Percentiles rank a stretch among this genome's conserved stretches.
These are phyloP conservation scores for Starmerella asiatica DNA, from an alignment of 805 yeast species.

Conservation along the genomic window DNA sequence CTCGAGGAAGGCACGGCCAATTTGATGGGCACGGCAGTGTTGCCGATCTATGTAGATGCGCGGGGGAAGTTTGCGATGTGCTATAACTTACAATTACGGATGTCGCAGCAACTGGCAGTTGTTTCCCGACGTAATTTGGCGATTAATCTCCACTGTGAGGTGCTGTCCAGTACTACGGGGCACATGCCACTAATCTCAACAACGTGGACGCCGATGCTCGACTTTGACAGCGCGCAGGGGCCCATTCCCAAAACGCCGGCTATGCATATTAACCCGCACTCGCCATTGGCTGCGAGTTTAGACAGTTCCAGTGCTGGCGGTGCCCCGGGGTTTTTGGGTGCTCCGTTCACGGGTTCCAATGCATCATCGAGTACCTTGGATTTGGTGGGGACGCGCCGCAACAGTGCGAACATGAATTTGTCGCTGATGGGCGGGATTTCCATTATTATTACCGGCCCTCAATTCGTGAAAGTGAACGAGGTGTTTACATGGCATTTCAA, in stretches of 20 bases:
- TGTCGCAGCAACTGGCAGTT: constrained; percentile 8
- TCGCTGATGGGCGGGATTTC: constrained; percentile 28
- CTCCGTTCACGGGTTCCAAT: neutral
- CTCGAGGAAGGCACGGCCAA: constrained; percentile 17
- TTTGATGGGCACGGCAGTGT: constrained; percentile 9
- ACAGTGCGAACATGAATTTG: constrained; percentile 5
- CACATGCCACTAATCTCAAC: constrained; percentile 13
- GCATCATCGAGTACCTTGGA: constrained; percentile 12
- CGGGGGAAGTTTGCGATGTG: constrained; percentile 15
- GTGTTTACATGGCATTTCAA: constrained; percentile 50
- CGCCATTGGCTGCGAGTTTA: constrained; percentile 7
- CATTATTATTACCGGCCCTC: constrained; percentile 49
- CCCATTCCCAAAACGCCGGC: constrained; percentile 23
- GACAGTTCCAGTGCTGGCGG: neutral
- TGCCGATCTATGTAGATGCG: constrained; percentile 13
- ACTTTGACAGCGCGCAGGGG: constrained; percentile 22
- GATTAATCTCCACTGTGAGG: constrained; percentile 15
- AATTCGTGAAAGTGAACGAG: constrained; percentile 47
- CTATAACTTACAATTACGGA: constrained; percentile 15
- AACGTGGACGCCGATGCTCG: constrained; percentile 20
- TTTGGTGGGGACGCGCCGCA: constrained; percentile 5
- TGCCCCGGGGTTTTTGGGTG: neutral
- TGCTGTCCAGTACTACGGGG: constrained; percentile 1
- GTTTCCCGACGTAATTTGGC: constrained; percentile 12
- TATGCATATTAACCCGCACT: constrained; percentile 13